phyloP scores from a whole-genome alignment of 345 rosid genomes.

The Litchi chinensis region DNA sequence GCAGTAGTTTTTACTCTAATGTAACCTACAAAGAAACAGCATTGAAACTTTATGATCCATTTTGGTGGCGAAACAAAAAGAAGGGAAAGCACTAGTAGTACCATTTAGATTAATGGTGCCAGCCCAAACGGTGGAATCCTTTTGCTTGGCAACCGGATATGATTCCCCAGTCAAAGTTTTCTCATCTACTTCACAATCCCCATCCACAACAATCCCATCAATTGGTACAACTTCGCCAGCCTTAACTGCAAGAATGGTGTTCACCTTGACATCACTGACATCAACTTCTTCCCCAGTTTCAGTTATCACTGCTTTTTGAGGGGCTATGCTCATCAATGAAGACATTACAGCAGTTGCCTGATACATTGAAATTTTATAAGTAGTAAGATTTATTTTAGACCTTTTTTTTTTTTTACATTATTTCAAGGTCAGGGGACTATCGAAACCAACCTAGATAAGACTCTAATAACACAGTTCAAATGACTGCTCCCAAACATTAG shows the following conservation, averaged over 20 bases:
- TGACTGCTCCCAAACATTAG: no score
- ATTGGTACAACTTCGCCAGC: conserved; percentile 87
- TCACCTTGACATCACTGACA: conserved; percentile 65
- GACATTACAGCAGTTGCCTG: conserved; percentile 94
- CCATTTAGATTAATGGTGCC: conserved; percentile 93
- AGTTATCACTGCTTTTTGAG: conserved; percentile 77
- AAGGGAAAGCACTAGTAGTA: conserved; percentile 13
- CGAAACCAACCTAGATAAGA: no score
- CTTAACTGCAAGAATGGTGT: conserved; percentile 74
- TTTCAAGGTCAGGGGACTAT: no score
- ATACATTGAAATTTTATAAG: neutral
- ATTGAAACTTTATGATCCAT: neutral
- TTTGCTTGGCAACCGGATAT: conserved; percentile 73
- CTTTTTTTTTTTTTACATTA: no score
- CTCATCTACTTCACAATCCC: conserved; percentile 90
- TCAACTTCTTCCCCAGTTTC: conserved; percentile 84
- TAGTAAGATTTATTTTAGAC: neutral
- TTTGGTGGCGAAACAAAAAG: neutral
- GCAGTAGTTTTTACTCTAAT: conserved; percentile 72
- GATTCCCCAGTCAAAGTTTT: conserved; percentile 89
- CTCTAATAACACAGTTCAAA: no score
- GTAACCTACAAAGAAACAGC: conserved; percentile 49
- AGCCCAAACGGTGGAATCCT: conserved; percentile 78
- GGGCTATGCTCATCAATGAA: conserved; percentile 76
- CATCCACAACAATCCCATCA: conserved; percentile 89